Conservation (phyloP, 2,329 filamentous ascomycete genomes). For the Monosporascus sp. region DNA sequence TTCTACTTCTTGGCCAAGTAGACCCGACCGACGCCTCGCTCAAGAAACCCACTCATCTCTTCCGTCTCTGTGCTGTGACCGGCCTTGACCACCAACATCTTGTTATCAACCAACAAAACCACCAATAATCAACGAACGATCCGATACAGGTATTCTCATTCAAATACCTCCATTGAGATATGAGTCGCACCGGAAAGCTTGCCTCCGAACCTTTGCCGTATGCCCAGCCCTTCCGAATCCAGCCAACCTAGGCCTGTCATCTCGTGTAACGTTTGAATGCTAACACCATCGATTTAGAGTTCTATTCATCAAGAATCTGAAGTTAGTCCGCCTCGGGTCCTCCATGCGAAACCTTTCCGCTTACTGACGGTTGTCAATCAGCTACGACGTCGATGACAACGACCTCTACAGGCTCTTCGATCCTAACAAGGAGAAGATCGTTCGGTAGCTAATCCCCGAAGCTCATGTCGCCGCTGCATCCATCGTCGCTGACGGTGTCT, state of each 20-base stretch:
- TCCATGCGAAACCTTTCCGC: slow-evolving; percentile 60
- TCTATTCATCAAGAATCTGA: slow-evolving; percentile 99
- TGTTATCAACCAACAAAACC: not conserved
- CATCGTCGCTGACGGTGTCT: slow-evolving; percentile 18
- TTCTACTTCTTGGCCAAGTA: not conserved
- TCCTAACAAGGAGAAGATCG: slow-evolving; percentile 24
- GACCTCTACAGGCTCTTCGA: slow-evolving; percentile 97
- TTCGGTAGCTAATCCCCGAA: slow-evolving; percentile 15
- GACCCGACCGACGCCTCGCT: not conserved
- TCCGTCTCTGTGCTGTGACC: not conserved
- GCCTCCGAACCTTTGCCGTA: slow-evolving; percentile 99
- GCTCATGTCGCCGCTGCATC: slow-evolving; percentile 29
- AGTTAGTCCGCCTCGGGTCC: slow-evolving; percentile 53
- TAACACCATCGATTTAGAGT: slow-evolving; percentile 55
- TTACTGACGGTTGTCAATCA: slow-evolving; percentile 41
- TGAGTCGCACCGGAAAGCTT: slow-evolving; percentile 95
- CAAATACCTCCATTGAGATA: slow-evolving; percentile 57
- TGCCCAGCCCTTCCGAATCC: slow-evolving; percentile 29
- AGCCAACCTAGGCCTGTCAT: slow-evolving; percentile 28
- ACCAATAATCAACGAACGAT: not conserved
- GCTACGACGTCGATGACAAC: slow-evolving; percentile 98
- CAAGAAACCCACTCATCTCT: not conserved
- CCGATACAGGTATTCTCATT: slow-evolving; percentile 4
- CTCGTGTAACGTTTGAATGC: slow-evolving; percentile 9
- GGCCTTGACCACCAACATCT: not conserved